A percentile compares a stretch with the other conserved stretches of the same genome.
These are phyloP conservation scores for Monosporozyma solicola DNA, from an alignment of 805 yeast genomes.

Conservation along the genomic window DNA sequence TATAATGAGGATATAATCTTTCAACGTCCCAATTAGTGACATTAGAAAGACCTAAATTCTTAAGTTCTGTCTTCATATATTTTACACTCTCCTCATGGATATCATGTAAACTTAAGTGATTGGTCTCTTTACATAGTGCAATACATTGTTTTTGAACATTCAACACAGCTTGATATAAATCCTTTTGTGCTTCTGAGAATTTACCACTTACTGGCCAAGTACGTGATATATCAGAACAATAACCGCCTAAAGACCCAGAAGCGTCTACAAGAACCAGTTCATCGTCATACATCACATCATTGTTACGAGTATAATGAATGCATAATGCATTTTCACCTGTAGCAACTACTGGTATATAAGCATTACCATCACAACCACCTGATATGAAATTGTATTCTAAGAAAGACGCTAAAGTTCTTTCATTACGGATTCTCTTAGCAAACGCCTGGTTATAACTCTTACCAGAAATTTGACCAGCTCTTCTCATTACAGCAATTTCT, in stretches of 20 bases:
- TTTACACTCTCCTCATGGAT: constrained; percentile 63
- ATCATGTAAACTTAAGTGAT: constrained; percentile 54
- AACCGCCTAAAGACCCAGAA: constrained; percentile 88
- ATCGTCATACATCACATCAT: constrained; percentile 64
- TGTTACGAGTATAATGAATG: constrained; percentile 90
- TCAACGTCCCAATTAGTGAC: constrained; percentile 46
- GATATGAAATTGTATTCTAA: constrained; percentile 73
- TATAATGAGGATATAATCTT: constrained; percentile 77
- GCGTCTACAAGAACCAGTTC: constrained; percentile 93
- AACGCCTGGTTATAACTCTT: constrained; percentile 79
- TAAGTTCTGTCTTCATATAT: constrained; percentile 52
- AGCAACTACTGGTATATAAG: constrained; percentile 94
- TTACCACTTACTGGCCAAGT: constrained; percentile 86
- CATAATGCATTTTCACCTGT: constrained; percentile 84
- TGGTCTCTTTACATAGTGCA: constrained; percentile 48
- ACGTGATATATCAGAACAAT: constrained; percentile 90
- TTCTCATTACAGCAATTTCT: constrained; percentile 72
- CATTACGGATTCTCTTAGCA: constrained; percentile 56
- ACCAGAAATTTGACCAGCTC: constrained; percentile 75
- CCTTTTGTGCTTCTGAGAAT: constrained; percentile 72
- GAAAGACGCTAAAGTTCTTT: constrained; percentile 68
- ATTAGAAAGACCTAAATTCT: constrained; percentile 58
- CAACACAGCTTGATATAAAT: constrained; percentile 80
- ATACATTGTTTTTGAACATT: constrained; percentile 76
- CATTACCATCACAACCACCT: constrained; percentile 84